Percentiles rank a stretch among this genome's conserved stretches.
Evolutionary conservation across 345 rosid genomes (phyloP).

Genomic region (Eucalyptus pumila): DNA sequence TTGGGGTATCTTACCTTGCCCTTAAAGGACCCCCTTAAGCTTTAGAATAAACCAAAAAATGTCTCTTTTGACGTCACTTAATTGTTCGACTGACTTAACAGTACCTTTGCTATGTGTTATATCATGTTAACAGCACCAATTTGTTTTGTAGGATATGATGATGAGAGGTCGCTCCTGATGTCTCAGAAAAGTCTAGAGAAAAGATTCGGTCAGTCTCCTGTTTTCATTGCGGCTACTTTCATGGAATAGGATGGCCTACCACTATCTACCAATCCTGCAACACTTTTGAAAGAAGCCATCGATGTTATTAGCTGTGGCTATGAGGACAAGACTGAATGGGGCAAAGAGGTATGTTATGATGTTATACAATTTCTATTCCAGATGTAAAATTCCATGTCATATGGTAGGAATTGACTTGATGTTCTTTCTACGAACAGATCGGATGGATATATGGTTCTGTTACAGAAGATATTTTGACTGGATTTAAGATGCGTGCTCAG

Average conservation of each 20-base stretch:
- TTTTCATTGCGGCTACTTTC: constrained; percentile 94
- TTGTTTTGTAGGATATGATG: constrained; percentile 79
- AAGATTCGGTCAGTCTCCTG: constrained; percentile 98
- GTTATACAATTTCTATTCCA: neutral
- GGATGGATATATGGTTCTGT: constrained; percentile 99
- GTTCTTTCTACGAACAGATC: constrained; percentile 29
- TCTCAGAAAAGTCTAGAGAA: constrained; percentile 93
- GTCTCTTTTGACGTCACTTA: neutral
- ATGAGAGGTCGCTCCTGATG: constrained; percentile 92
- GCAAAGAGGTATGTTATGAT: constrained; percentile 79
- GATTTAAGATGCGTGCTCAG: constrained; percentile 99
- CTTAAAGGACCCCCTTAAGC: too few species aligned
- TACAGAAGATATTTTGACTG: constrained; percentile 97
- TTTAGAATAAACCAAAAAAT: too few species aligned
- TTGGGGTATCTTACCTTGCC: too few species aligned
- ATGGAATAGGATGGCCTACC: constrained; percentile 98
- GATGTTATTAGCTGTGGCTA: constrained; percentile 99
- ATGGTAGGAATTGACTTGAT: neutral
- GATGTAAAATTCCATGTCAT: neutral
- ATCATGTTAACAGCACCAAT: neutral
- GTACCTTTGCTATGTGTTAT: neutral
- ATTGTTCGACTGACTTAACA: neutral
- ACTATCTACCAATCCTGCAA: constrained; percentile 86
- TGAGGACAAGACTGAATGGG: constrained; percentile 99
- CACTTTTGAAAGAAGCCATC: constrained; percentile 91